phyloP scores from a whole-genome alignment of 2,329 filamentous ascomycete species.

The Fusarium siculi region DNA sequence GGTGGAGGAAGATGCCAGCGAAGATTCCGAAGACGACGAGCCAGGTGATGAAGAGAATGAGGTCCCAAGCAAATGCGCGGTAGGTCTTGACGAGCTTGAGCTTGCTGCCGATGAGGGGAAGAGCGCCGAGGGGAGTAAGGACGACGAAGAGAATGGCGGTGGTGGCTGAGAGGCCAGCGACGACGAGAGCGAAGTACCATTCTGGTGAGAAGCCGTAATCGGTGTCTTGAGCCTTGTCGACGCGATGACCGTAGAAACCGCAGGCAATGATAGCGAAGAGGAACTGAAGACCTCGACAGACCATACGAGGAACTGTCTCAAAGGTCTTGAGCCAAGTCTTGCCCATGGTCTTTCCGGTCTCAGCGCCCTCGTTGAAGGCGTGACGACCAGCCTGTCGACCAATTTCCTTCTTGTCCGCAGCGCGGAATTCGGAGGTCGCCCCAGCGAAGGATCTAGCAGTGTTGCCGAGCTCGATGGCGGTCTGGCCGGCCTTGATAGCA shows the following conservation, averaged over 20 bases:
- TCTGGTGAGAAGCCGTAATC: conserved; percentile 59
- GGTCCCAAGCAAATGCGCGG: conserved; percentile 58
- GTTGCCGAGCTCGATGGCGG: conserved; percentile 48
- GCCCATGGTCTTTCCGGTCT: conserved; percentile 54
- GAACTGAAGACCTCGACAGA: conserved; percentile 74
- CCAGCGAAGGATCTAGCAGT: conserved; percentile 43
- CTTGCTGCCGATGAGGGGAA: conserved; percentile 48
- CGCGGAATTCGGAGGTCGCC: conserved; percentile 46
- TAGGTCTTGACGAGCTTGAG: conserved; percentile 53
- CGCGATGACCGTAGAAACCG: conserved; percentile 73
- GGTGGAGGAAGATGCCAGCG: conserved; percentile 74
- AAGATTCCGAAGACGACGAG: conserved; percentile 78
- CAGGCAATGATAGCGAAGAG: conserved; percentile 74
- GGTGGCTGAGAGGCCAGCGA: conserved; percentile 64
- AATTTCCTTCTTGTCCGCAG: conserved; percentile 48
- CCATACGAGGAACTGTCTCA: conserved; percentile 59
- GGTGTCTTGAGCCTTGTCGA: conserved; percentile 53
- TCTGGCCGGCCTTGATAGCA: conserved; percentile 49
- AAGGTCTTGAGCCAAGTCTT: conserved; percentile 59
- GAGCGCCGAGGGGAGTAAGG: conserved; percentile 50
- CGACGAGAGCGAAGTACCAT: conserved; percentile 73
- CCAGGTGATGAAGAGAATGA: conserved; percentile 63
- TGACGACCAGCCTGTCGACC: conserved; percentile 48
- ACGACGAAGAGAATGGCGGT: conserved; percentile 59
- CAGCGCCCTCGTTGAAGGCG: conserved; percentile 50